Evolutionary conservation across 345 rosid species (phyloP), one percentile per base, ranked within the genome.

Genomic region (Cardamine occulta): DNA sequence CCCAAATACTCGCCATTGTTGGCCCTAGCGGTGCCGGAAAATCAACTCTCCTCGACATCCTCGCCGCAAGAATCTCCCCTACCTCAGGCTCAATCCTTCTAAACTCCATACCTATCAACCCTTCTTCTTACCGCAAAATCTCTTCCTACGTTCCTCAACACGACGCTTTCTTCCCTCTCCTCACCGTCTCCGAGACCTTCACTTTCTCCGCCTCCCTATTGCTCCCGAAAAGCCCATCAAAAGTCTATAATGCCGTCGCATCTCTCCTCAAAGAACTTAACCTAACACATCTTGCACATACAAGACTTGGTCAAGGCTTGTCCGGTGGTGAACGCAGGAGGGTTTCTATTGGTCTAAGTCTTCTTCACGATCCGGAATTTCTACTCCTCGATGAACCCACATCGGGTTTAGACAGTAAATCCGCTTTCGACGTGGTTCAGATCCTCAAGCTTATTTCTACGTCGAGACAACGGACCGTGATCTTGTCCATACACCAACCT

Each of bases 21-120:
- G 99, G 99, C 70, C 99, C 97, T 0, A 87, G 93, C 44, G 97
- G 97, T 13, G 97, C 99, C 5, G 99, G 97, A 40, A 94, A 94
- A 75, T 94, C 98, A 54, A 88, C 98, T 47, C 96, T 94, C 31
- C 92, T 94, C 2, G 98, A 94, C 82, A 94, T 94, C 39, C 82
- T 94, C 23, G 96, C 98, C 0, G 83, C 97, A 10, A 82, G 92
- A 68, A 90, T 86, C n/a, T 84, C 93, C 10, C 91, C 98, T 0
- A 80, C 97, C 10, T 68, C 66, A 13, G 98, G 98, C 55, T 58
- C 83, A 24, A 80, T 94, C 70, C 77, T 85, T 12, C 89, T 94
- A 61, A 90, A 91, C 80, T 84, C 91, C 23, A 31, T 82, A 17
- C 92, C 93, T 0, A 75, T 94, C 37, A 88, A 88, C 66, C 89